These are phyloP conservation scores for Telopea speciosissima DNA, from an alignment of 177 flowering plant genomes.

Conservation along the genomic window DNA sequence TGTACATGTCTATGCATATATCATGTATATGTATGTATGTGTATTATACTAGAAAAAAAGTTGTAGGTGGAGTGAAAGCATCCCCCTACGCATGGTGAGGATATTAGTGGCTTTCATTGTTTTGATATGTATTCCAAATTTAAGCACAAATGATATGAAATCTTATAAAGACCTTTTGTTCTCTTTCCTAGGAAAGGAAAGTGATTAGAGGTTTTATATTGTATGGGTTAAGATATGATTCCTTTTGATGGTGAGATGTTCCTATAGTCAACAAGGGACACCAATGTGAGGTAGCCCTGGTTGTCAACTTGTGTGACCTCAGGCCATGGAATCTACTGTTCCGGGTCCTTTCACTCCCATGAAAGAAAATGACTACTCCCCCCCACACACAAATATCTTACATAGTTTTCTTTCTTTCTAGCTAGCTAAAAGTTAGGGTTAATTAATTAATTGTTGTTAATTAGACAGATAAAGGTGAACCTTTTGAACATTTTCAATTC, in stretches of 20 bases:
- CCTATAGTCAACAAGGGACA: conserved; percentile 12
- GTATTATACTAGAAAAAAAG: background rate
- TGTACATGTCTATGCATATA: background rate
- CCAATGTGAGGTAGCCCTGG: conserved; percentile 14
- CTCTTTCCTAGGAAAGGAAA: conserved; percentile 17
- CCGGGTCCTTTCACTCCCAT: conserved; percentile 3
- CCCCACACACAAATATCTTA: conserved; percentile 7
- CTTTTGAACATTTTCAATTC: too few relatives aligned
- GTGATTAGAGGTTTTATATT: conserved; percentile 16
- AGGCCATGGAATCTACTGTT: conserved; percentile 12
- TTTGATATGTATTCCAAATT: conserved; percentile 12
- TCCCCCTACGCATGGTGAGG: conserved; percentile 7
- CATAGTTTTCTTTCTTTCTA: background rate
- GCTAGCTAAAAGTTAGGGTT: too few relatives aligned
- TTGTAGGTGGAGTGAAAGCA: conserved; percentile 5
- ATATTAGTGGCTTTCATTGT: conserved; percentile 15
- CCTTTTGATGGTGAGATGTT: conserved; percentile 8
- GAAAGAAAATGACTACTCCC: conserved; percentile 10
- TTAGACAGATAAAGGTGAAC: too few relatives aligned
- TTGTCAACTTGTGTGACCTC: conserved; percentile 14
- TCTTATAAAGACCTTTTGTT: conserved; percentile 21
- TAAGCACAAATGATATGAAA: conserved; percentile 10
- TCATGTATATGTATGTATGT: background rate
- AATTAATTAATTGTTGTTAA: too few relatives aligned
- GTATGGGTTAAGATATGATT: conserved; percentile 15